Conservation (phyloP, 352 stramenopile species). For the Elongisporangium senticosum region DNA sequence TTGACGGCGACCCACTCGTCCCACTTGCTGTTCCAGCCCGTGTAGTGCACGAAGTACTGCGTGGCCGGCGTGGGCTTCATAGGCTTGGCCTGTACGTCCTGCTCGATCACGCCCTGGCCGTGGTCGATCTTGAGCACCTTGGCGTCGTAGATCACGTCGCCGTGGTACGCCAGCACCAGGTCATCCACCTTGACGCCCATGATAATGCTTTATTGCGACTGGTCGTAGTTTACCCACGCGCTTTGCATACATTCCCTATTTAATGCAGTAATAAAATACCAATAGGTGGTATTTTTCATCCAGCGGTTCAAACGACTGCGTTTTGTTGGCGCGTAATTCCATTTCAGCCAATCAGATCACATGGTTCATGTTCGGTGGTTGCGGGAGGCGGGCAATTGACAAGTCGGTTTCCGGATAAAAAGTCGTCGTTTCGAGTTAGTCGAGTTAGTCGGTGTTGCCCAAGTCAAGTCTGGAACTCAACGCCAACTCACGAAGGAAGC, state of each 20-base stretch:
- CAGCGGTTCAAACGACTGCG: neutral
- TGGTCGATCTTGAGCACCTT: slow-evolving; percentile 83
- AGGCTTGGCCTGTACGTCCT: slow-evolving; percentile 3
- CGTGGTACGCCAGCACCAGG: slow-evolving; percentile 70
- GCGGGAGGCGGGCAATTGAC: too few species aligned
- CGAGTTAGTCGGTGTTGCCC: neutral
- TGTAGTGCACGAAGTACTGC: slow-evolving; percentile 90
- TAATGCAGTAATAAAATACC: neutral
- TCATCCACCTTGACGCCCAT: slow-evolving; percentile 71
- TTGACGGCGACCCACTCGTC: slow-evolving; percentile 84
- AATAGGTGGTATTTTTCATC: neutral
- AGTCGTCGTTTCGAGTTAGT: neutral
- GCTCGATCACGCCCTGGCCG: slow-evolving; percentile 42
- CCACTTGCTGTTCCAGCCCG: slow-evolving; percentile 90
- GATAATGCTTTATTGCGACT: neutral
- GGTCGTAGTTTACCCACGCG: neutral
- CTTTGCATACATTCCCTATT: neutral
- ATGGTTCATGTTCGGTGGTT: neutral
- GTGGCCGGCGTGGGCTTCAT: slow-evolving; percentile 18
- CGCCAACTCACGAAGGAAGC: neutral
- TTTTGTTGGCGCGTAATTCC: neutral
- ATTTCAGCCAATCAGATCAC: neutral
- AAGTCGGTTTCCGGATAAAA: neutral
- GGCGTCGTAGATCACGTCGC: slow-evolving; percentile 82
- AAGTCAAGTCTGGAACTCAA: neutral